Conservation (phyloP, 2,329 filamentous ascomycete species). For the Fusarium euwallaceae region DNA sequence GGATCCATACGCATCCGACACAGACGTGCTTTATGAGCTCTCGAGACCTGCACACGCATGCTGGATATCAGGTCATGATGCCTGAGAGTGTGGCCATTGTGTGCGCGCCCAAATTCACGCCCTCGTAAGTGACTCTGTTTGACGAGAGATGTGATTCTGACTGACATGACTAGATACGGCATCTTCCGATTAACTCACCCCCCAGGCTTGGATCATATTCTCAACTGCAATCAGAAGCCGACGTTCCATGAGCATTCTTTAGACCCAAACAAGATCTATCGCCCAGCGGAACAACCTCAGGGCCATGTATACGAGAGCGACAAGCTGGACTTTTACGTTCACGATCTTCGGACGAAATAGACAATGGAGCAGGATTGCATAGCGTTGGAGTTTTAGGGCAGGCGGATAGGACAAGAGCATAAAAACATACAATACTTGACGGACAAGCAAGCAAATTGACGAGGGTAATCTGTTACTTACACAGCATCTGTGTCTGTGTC, state of each 20-base stretch:
- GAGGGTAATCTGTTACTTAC: neutral
- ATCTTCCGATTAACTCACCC: slow-evolving; percentile 95
- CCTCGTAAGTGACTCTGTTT: slow-evolving; percentile 69
- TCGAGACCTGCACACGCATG: slow-evolving; percentile 92
- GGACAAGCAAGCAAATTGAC: neutral
- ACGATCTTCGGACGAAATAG: slow-evolving; percentile 62
- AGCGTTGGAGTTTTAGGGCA: slow-evolving; percentile 39
- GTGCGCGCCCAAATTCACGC: slow-evolving; percentile 85
- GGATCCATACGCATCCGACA: slow-evolving; percentile 98
- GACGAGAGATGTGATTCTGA: neutral
- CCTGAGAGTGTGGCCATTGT: slow-evolving; percentile 97
- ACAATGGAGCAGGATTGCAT: slow-evolving; percentile 25
- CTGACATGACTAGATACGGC: slow-evolving; percentile 74
- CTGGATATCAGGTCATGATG: slow-evolving; percentile 95
- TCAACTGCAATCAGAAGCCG: slow-evolving; percentile 81
- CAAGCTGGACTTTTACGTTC: slow-evolving; percentile 71
- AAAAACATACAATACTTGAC: neutral
- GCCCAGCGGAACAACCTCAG: slow-evolving; percentile 74
- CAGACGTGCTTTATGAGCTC: slow-evolving; percentile 99
- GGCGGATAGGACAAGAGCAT: neutral
- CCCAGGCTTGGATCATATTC: slow-evolving; percentile 86
- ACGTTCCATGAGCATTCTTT: slow-evolving; percentile 84
- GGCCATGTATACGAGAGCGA: slow-evolving; percentile 79
- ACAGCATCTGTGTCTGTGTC: neutral
- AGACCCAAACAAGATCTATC: slow-evolving; percentile 81